Base-by-base conservation (phyloP, 768 basidiomycete genomes). In the Amanita jacksonii region DNA sequence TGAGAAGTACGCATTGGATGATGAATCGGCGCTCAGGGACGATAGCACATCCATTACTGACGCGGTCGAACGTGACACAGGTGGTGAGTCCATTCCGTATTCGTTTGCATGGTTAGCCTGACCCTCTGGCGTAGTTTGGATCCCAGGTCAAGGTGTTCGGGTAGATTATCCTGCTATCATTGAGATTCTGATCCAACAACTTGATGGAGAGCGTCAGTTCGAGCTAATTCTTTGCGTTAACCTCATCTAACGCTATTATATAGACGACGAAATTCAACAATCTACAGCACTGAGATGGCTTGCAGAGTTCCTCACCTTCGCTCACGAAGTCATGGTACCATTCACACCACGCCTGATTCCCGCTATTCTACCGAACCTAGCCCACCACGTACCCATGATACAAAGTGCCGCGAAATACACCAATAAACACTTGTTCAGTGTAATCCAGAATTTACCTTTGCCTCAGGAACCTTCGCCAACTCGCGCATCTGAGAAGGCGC, bases 221-320 rank as follows among this genome's bases (percentile, higher is more conserved):
- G 5, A 40, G 15, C 23, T 38, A 31, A 34, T 47, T 22, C 24
- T 25, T 23, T 38, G 27, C 45, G 23, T 38, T 38, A 27, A 48
- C 13, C 25, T 27, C 38, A 40, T 10, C 49, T 49, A 36, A 39
- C 40, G 42, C 28, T 19, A 16, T 25, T 27, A 35, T 46, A 41
- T 51, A 91, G 96, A 97, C 54, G 87, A 90, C 49, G 92, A 94
- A 57, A 87, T 94, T 22, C 92, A 96, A 51, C 90, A 96, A 53
- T 88, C 87, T 0, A 93, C 87, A 0, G 88, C 92, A n/a, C 72
- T 99, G 12, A 71, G 77, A 48, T 99, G 96, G 96, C 68, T 99
- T 18, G 77, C 87, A 5, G 89, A 92, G 51, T 91, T 98, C 63
- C 67, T 98, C 24, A 72, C 68, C 38, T 90, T 97, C 53, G 84